These are phyloP conservation scores for Backusella parvicylindrica DNA, from an alignment of 192 early-diverging fungal species.

Conservation along the genomic window DNA sequence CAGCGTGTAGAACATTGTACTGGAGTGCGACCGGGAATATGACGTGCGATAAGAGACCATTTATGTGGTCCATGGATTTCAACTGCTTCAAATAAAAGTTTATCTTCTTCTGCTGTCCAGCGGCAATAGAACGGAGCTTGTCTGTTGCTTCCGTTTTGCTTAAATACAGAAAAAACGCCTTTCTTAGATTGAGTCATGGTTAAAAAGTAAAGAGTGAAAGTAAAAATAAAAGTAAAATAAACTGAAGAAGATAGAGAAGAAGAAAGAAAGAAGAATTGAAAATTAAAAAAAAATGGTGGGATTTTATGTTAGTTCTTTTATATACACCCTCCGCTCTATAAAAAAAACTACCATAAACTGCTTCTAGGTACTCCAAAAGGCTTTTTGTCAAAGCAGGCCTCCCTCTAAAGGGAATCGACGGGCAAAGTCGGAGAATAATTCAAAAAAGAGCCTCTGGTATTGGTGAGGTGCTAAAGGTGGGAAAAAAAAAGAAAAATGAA, in stretches of 20 bases:
- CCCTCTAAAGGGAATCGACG: constrained; percentile 2
- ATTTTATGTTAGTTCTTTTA: not conserved
- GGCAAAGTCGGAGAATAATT: constrained; percentile 2
- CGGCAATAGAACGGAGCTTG: constrained; percentile 15
- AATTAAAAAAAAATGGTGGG: not conserved
- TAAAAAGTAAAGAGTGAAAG: not conserved
- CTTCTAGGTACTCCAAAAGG: constrained; percentile 1
- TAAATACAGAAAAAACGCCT: constrained; percentile 9
- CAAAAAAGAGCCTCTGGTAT: not conserved
- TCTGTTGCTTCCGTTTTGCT: constrained; percentile 12
- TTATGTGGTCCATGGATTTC: constrained; percentile 40
- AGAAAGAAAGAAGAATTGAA: not conserved
- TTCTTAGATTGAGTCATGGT: constrained; percentile 2
- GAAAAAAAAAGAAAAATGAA: not conserved
- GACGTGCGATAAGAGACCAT: constrained; percentile 40
- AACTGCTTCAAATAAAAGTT: constrained; percentile 34
- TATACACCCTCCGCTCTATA: not conserved
- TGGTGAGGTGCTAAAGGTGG: constrained; percentile 2
- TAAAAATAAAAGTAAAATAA: not conserved
- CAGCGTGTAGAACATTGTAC: constrained; percentile 48
- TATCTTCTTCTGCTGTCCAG: constrained; percentile 43
- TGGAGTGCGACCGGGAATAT: constrained; percentile 42
- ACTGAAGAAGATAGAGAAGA: not conserved
- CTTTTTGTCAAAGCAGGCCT: not conserved
- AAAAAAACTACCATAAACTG: constrained; percentile 12